A percentile compares a stretch with the other conserved stretches of the same genome.
These are phyloP conservation scores for Cucumis variabilis DNA, from an alignment of 331 rosid species.

Conservation along the genomic window DNA sequence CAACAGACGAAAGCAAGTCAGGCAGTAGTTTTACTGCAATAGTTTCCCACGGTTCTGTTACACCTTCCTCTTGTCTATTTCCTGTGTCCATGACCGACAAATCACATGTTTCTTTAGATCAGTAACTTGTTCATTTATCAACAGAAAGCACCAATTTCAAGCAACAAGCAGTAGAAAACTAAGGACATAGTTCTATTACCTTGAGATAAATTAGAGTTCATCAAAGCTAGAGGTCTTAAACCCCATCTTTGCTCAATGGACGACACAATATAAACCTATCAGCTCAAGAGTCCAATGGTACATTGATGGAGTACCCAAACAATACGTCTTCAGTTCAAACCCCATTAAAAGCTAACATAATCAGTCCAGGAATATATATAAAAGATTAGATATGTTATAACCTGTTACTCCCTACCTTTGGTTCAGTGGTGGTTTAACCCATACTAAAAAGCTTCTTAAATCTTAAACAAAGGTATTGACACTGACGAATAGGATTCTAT, in stretches of 20 bases:
- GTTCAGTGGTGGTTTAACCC: neutral
- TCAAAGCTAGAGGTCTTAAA: conserved; percentile 43
- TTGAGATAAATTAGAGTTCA: conserved; percentile 26
- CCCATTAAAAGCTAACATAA: neutral
- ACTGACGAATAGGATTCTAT: neutral
- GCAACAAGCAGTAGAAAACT: neutral
- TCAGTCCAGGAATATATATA: no score
- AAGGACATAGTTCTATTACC: conserved; percentile 28
- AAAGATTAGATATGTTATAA: no score
- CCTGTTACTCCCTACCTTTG: neutral
- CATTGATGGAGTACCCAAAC: neutral
- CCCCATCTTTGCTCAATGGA: conserved; percentile 22
- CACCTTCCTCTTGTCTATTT: neutral
- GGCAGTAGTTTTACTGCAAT: conserved; percentile 43
- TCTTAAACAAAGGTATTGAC: neutral
- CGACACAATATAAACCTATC: conserved; percentile 1
- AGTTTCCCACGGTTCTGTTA: conserved; percentile 40
- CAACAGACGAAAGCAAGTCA: conserved; percentile 40
- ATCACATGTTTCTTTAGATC: no score
- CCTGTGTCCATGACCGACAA: neutral
- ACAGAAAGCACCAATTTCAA: neutral
- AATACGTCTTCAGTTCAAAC: neutral
- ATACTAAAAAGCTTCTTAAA: neutral
- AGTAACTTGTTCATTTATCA: neutral
- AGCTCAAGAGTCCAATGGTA: neutral